Base-by-base conservation (phyloP, 768 basidiomycete genomes). In the Pleurotus tuber-regium region DNA sequence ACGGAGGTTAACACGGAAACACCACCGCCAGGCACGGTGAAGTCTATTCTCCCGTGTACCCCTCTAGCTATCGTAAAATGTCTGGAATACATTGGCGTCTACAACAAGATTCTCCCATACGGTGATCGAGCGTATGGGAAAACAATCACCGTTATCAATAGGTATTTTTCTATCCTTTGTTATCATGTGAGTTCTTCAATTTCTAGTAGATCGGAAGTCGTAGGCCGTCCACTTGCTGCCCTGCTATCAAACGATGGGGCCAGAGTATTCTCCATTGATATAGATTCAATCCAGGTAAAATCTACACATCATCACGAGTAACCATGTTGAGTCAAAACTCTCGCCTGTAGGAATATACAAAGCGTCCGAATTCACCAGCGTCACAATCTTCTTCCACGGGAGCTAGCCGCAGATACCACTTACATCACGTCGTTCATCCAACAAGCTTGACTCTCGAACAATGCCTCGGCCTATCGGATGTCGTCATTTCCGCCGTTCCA, bases 31-130 rank as follows among this genome's bases (percentile, higher is more conserved):
- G 93, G 94, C 19, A 87, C 86, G 51, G 92, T 97, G 62, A 98
- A 98, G 69, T 96, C 93, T 3, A 92, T 99, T 62, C 80, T 99
- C 29, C 97, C 97, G 0, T 99, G 97, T 68, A 99, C 97, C 4
- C 95, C 97, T 0, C 80, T 99, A 9, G 97, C 93, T 2, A 88
- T 98, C 62, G 95, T 99, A 57, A 99, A 99, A 70, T 90, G 85
- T 54, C 76, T 99, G 19, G 97, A 99, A 65, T 79, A 86, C 63
- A 76, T 87, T 35, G 89, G 93, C 8, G 92, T 98, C 11, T 98
- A 99, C 75, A 98, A 98, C 72, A 86, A 70, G 57, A 79, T 98
- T 58, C 78, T 98, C 12, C 84, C 88, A 1, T 98, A 97, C 65
- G 97, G 97, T 28, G 94, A 98, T 67, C 82, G 95, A 26, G 95